Conservation (phyloP, 2,329 filamentous ascomycete species). For the Coniochaeta sp. region DNA sequence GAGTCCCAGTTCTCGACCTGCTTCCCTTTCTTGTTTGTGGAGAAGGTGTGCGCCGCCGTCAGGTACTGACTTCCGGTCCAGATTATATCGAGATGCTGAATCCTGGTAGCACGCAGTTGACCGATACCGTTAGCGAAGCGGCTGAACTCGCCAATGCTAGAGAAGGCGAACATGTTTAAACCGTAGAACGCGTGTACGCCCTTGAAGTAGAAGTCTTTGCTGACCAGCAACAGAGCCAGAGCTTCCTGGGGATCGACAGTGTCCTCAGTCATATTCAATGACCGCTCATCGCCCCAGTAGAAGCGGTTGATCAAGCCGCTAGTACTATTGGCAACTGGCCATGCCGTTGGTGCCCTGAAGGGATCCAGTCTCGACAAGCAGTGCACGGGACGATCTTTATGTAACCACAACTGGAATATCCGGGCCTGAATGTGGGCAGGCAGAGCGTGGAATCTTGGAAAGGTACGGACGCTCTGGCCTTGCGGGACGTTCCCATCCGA, state of each 20-base stretch:
- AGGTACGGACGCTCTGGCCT: background rate
- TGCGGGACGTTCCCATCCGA: background rate
- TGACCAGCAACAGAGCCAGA: conserved; percentile 31
- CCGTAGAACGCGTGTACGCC: conserved; percentile 39
- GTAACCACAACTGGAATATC: conserved; percentile 29
- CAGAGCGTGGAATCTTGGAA: conserved; percentile 20
- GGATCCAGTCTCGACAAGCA: conserved; percentile 38
- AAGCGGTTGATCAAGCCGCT: conserved; percentile 29
- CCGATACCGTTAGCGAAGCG: conserved; percentile 38
- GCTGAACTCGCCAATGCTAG: conserved; percentile 44
- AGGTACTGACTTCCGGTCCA: conserved; percentile 31
- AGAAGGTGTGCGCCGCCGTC: conserved; percentile 7
- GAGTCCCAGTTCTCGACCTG: conserved; percentile 23
- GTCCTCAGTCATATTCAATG: conserved; percentile 24
- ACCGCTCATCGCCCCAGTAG: conserved; percentile 23
- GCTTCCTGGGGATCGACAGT: conserved; percentile 26
- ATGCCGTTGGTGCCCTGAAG: conserved; percentile 13
- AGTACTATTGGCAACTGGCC: background rate
- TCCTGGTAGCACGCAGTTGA: conserved; percentile 26
- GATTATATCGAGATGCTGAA: conserved; percentile 37
- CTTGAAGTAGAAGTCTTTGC: conserved; percentile 30
- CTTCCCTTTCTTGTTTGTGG: background rate
- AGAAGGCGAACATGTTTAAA: conserved; percentile 42
- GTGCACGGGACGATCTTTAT: conserved; percentile 28
- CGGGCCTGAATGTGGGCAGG: conserved; percentile 19